A percentile compares a stretch with the other conserved stretches of the same genome.
Conservation (phyloP, 805 yeast genomes). For the Candida qinlingensis region DNA sequence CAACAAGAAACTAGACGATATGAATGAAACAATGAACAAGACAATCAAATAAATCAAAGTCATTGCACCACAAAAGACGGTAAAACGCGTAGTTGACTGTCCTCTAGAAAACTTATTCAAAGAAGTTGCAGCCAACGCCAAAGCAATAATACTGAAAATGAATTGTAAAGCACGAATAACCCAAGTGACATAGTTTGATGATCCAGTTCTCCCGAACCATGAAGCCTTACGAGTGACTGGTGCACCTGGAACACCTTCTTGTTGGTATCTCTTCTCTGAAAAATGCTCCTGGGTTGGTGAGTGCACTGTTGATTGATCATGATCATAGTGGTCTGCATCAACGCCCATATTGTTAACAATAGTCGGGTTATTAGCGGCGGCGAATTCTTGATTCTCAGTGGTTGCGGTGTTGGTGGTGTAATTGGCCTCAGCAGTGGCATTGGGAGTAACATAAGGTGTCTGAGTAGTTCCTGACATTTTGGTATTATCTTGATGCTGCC, state of each 20-base stretch:
- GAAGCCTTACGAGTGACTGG: neutral
- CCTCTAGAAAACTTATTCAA: conserved; percentile 19
- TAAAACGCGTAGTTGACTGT: conserved; percentile 28
- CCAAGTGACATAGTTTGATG: conserved; percentile 9
- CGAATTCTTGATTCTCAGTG: too few relatives aligned
- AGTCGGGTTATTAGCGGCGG: neutral
- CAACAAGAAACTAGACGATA: conserved; percentile 17
- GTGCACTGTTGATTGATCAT: conserved; percentile 22
- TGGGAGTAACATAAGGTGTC: neutral
- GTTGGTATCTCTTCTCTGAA: conserved; percentile 12
- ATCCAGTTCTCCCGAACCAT: neutral
- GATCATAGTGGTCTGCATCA: conserved; percentile 6
- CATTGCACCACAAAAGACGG: conserved; percentile 27
- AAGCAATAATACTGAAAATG: conserved; percentile 23
- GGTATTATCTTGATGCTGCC: neutral
- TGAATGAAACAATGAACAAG: conserved; percentile 17
- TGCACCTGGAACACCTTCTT: neutral
- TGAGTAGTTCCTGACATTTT: neutral
- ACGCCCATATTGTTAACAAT: neutral
- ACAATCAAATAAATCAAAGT: conserved; percentile 25
- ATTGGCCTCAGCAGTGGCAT: too few relatives aligned
- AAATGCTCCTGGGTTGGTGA: conserved; percentile 17
- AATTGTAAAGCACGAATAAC: conserved; percentile 22
- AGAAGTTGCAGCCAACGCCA: conserved; percentile 27
- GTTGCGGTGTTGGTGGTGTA: too few relatives aligned